These are phyloP conservation scores for Balamuthia mandrillaris DNA, from an alignment of 208 protist species.

Conservation along the genomic window DNA sequence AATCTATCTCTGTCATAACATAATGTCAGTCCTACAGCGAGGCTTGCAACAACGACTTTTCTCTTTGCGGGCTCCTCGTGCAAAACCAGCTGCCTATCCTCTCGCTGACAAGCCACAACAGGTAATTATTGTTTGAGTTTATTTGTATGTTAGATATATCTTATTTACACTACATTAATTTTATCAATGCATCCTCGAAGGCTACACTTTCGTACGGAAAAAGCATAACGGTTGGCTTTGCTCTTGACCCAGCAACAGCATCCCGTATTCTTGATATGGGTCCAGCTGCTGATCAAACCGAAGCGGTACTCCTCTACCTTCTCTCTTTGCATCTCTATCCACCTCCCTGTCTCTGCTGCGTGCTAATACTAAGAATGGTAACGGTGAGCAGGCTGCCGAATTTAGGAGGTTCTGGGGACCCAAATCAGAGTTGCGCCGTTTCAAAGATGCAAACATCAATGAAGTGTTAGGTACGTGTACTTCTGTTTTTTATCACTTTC, in stretches of 20 bases:
- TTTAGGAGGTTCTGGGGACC: constrained; percentile 32
- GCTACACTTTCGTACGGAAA: no score
- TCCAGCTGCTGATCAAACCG: constrained; percentile 21
- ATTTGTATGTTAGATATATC: no score
- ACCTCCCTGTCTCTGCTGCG: neutral
- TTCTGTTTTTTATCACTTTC: neutral
- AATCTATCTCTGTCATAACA: no score
- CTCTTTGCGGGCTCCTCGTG: no score
- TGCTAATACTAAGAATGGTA: neutral
- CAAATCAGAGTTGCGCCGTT: constrained; percentile 14
- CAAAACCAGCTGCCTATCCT: no score
- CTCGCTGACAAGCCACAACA: no score
- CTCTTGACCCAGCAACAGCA: neutral
- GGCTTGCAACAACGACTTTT: no score
- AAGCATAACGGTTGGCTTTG: constrained; percentile 13
- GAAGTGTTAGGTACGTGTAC: neutral
- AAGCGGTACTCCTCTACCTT: neutral
- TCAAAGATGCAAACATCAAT: constrained; percentile 33
- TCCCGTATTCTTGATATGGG: constrained; percentile 21
- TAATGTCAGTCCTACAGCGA: no score
- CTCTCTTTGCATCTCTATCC: neutral
- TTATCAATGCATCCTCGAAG: no score
- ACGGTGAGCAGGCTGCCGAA: neutral
- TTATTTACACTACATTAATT: no score
- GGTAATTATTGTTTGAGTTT: no score